These are phyloP conservation scores for Amanita polypyramis DNA, from an alignment of 768 basidiomycete species.

Conservation along the genomic window DNA sequence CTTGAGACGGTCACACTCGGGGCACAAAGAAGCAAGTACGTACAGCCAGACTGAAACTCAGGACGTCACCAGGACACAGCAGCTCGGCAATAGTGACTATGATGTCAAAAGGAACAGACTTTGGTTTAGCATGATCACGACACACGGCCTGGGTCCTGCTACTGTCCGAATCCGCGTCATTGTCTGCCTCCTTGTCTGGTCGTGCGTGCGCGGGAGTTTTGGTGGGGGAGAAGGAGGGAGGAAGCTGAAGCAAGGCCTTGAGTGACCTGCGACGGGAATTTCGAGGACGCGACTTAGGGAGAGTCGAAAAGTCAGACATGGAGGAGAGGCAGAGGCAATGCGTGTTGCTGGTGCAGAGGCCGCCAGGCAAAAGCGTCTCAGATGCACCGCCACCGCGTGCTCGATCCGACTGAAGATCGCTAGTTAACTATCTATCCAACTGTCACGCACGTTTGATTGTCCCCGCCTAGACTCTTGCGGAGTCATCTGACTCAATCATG, in stretches of 20 bases:
- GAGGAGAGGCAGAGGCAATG: background rate
- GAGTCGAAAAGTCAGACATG: too few relatives aligned
- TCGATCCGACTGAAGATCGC: too few relatives aligned
- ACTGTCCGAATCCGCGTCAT: background rate
- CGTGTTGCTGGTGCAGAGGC: background rate
- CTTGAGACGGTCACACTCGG: background rate
- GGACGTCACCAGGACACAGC: constrained; percentile 25
- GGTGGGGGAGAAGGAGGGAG: constrained; percentile 20
- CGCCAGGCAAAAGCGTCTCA: background rate
- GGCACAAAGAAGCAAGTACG: constrained; percentile 12
- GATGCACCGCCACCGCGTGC: background rate
- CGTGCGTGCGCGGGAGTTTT: too few relatives aligned
- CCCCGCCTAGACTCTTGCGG: too few relatives aligned
- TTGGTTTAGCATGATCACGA: background rate
- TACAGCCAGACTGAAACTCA: constrained; percentile 32
- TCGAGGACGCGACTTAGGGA: background rate
- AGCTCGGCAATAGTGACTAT: constrained; percentile 27
- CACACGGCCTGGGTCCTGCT: background rate
- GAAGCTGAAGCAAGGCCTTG: constrained; percentile 24
- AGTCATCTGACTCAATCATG: too few relatives aligned
- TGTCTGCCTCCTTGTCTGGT: too few relatives aligned
- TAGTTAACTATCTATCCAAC: too few relatives aligned
- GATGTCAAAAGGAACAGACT: constrained; percentile 25
- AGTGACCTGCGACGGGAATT: constrained; percentile 20
- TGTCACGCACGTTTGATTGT: too few relatives aligned